Percentiles rank a stretch among this genome's conserved stretches.
Conservation (phyloP, 768 basidiomycete genomes). For the Lanmaoa pseudosensibilis region DNA sequence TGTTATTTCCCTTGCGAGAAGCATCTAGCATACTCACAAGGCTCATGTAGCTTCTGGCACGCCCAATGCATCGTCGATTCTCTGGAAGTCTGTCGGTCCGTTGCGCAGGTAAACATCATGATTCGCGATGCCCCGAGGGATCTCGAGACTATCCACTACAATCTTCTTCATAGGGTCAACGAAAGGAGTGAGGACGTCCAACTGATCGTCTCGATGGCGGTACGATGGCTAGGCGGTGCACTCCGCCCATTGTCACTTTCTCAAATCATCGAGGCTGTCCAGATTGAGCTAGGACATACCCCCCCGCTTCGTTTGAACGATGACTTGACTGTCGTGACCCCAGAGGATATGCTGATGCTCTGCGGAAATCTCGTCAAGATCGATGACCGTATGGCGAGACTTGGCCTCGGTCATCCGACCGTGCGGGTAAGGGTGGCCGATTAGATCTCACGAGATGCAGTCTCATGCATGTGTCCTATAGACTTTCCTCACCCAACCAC, state of each 20-base stretch:
- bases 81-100: slow-evolving; percentile 26
- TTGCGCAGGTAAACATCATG: slow-evolving; percentile 24
- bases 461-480: slow-evolving; percentile 7
- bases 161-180: slow-evolving; percentile 22
- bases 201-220: slow-evolving; percentile 24
- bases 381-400: slow-evolving; percentile 19
- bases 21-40: not conserved
- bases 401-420: slow-evolving; percentile 25
- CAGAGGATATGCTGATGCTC: slow-evolving; percentile 26
- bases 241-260: slow-evolving; percentile 28
- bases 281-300: slow-evolving; percentile 26
- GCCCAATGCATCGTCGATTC: slow-evolving; percentile 31
- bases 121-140: slow-evolving; percentile 18
- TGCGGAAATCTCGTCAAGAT: slow-evolving; percentile 31
- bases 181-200: slow-evolving; percentile 26
- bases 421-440: slow-evolving; percentile 20
- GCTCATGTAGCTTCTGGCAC: slow-evolving; percentile 24
- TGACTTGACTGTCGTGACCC: slow-evolving; percentile 25
- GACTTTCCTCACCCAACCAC: slow-evolving; percentile 26
- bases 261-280: slow-evolving; percentile 30
- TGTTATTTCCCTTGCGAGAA: not conserved
- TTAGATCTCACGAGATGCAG: not conserved
- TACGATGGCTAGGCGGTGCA: slow-evolving; percentile 27
- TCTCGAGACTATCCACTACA: slow-evolving; percentile 22
- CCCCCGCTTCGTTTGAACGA: slow-evolving; percentile 26